Base-by-base conservation (phyloP, 495 filamentous ascomycete genomes). In the Penicillium desertorum region DNA sequence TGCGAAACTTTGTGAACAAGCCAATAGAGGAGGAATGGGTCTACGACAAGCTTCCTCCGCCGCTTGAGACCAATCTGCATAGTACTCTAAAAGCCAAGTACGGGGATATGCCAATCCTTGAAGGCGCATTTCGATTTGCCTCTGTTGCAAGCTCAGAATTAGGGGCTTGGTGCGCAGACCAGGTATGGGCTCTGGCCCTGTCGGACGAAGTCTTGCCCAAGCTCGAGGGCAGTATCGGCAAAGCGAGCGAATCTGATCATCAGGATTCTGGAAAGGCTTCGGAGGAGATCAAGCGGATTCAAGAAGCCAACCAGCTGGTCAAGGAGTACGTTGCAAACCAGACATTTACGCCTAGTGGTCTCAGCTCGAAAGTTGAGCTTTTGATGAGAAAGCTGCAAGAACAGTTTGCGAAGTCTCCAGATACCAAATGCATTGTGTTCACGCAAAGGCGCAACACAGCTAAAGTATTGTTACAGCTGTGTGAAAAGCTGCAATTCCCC, bases 91-190 rank as follows among this genome's bases (percentile, higher is more conserved):
- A 83, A 22, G 61, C 65, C 0, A 68, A 74, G 16, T 86, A 87
- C 57, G 84, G 83, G 1, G 71, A 83, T 20, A 73, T 91, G 5
- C 59, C 68, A 2, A 66, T 76, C 1, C 83, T 98, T 44, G 64
- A 71, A 20, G 82, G 79, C 41, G 69, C 85, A 1, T 88, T 92
- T 41, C 55, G 63, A 25, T 86, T 81, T 59, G 71, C 87, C 2
- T 80, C 68, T 41, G 62, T 77, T 32, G 84, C 86, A 19, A 82
- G 78, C 30, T 78, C 86, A 14, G 83, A 96, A 59, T 75, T 98
- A 11, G 92, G 94, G 7, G 69, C 76, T 23, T 99, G 94, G 94
- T 89, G 87, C 60, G 82, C 91, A n/a, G 93, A 99, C 68, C 75
- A 82, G 25, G 81, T 88, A 42, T 96, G 93, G 91, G 71, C 75